phyloP scores from a whole-genome alignment of 768 basidiomycete species.

The Grammothele lineata region DNA sequence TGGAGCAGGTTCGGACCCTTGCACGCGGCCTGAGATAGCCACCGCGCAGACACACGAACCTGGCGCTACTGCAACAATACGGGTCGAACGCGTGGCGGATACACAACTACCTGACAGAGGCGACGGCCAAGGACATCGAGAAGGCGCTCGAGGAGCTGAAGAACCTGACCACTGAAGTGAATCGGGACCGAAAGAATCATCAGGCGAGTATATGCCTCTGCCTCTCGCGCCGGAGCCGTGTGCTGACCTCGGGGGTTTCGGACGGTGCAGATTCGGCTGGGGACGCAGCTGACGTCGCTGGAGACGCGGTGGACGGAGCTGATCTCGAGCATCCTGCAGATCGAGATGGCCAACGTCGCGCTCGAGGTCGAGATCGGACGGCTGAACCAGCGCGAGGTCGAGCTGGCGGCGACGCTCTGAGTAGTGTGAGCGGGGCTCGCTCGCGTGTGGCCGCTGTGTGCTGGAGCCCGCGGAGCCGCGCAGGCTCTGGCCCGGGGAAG shows the following conservation, averaged over 20 bases:
- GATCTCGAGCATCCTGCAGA: slow-evolving; percentile 84
- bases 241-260: not conserved
- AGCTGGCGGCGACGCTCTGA: slow-evolving; percentile 41
- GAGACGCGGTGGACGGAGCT: slow-evolving; percentile 93
- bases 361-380: slow-evolving; percentile 75
- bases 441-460: not conserved
- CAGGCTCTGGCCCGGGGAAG: too few species aligned
- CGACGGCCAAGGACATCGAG: slow-evolving; percentile 68
- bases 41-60: slow-evolving; percentile 66
- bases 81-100: slow-evolving; percentile 90
- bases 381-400: slow-evolving; percentile 55
- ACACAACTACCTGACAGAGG: slow-evolving; percentile 84
- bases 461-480: too few species aligned
- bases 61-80: slow-evolving; percentile 78
- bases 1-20: not conserved
- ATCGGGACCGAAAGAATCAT: slow-evolving; percentile 81
- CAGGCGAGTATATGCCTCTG: slow-evolving; percentile 62
- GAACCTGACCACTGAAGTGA: slow-evolving; percentile 77
- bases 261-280: slow-evolving; percentile 61
- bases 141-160: slow-evolving; percentile 71
- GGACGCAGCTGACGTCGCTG: slow-evolving; percentile 72
- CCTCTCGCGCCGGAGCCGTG: not conserved
- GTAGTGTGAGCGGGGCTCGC: not conserved
- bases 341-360: slow-evolving; percentile 92
- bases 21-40: too few species aligned